Percentiles rank a stretch among this genome's conserved stretches.
Conservation (phyloP, 176 grass and related monocot species). For the Olyra latifolia region DNA sequence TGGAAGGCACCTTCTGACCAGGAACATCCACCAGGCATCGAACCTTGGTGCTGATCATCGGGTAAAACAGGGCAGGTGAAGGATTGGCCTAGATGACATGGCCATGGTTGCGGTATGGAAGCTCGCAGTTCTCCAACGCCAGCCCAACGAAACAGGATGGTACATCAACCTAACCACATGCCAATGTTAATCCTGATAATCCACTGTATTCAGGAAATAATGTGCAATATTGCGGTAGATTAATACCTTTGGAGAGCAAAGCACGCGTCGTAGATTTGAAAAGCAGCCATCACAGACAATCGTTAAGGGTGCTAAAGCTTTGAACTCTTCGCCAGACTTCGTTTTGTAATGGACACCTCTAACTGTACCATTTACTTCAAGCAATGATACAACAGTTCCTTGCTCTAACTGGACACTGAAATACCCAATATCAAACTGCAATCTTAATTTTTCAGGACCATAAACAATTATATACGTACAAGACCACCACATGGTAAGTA, state of each 20-base stretch:
- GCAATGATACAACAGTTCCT: constrained; percentile 80
- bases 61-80: constrained; percentile 91
- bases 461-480: background rate
- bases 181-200: background rate
- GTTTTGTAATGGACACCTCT: constrained; percentile 89
- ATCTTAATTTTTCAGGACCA: background rate
- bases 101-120: constrained; percentile 83
- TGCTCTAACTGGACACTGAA: constrained; percentile 85
- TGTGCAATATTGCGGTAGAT: background rate
- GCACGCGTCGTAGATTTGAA: constrained; percentile 71
- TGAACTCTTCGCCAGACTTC: constrained; percentile 73
- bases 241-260: constrained; percentile 87
- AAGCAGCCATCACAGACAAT: constrained; percentile 98
- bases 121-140: constrained; percentile 81
- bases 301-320: constrained; percentile 74
- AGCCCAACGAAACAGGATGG: constrained; percentile 95
- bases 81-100: constrained; percentile 97
- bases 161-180: constrained; percentile 76
- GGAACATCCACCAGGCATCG: constrained; percentile 97
- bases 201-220: background rate
- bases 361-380: constrained; percentile 85
- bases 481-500: background rate
- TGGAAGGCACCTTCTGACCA: constrained; percentile 93
- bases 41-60: constrained; percentile 90
- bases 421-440: background rate